Conservation (phyloP, 192 early-diverging fungal genomes). For the Umbelopsis sp. region DNA sequence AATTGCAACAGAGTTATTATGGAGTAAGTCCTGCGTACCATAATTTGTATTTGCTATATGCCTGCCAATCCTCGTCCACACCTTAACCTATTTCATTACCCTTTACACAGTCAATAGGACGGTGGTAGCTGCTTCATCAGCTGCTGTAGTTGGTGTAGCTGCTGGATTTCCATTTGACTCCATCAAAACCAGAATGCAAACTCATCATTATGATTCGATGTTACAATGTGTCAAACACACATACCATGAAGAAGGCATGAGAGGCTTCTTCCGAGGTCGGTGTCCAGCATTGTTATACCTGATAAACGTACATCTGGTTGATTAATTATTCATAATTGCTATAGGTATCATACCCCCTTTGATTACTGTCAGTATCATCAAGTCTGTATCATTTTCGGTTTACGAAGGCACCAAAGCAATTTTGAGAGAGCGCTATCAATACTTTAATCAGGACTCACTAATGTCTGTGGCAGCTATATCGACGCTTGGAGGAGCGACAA, state of each 20-base stretch:
- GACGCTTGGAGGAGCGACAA: slow-evolving; percentile 53
- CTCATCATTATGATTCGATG: slow-evolving; percentile 79
- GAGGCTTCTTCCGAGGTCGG: slow-evolving; percentile 87
- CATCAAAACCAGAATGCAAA: slow-evolving; percentile 97
- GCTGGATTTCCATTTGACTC: slow-evolving; percentile 90
- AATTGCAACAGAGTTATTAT: slow-evolving; percentile 2
- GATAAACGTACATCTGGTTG: background rate
- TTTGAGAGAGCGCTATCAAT: slow-evolving; percentile 41
- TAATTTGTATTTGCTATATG: background rate
- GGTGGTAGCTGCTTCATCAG: slow-evolving; percentile 67
- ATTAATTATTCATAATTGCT: background rate
- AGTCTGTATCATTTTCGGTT: slow-evolving; percentile 88
- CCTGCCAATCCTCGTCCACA: background rate
- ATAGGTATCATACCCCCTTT: slow-evolving; percentile 75
- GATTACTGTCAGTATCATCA: slow-evolving; percentile 81
- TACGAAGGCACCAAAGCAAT: slow-evolving; percentile 75
- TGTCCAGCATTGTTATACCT: background rate
- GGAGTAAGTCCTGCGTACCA: background rate
- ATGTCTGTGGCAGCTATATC: slow-evolving; percentile 47
- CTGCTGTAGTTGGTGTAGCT: slow-evolving; percentile 67
- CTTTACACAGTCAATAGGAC: slow-evolving; percentile 58
- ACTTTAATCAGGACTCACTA: slow-evolving; percentile 39
- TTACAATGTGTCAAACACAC: slow-evolving; percentile 76
- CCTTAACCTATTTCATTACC: background rate
- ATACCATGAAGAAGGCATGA: slow-evolving; percentile 76